These are phyloP conservation scores for Rhododendron vialii DNA, from an alignment of 148 eudicot genomes.

Conservation along the genomic window DNA sequence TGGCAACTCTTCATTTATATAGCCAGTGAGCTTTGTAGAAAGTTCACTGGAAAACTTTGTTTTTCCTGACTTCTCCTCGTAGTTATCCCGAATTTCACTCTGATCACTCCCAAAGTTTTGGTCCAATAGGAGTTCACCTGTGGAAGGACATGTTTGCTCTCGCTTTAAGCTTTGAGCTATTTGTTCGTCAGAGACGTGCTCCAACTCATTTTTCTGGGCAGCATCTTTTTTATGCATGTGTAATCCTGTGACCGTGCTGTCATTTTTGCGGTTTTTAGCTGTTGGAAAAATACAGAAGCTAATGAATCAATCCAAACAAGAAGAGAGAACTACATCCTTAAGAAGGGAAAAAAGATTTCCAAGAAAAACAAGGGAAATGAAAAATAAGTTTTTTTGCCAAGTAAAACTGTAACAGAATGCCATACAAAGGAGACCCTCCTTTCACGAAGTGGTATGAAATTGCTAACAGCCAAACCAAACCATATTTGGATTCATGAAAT, in stretches of 20 bases:
- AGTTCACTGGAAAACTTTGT: slow-evolving; percentile 14
- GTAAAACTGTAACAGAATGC: background rate
- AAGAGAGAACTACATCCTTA: background rate
- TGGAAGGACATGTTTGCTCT: slow-evolving; percentile 20
- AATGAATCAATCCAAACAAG: background rate
- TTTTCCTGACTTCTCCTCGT: slow-evolving; percentile 18
- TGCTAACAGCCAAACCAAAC: background rate
- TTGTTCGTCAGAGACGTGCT: slow-evolving; percentile 28
- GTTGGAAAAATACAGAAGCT: slow-evolving; percentile 20
- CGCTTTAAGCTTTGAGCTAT: slow-evolving; percentile 31
- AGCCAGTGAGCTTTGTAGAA: slow-evolving; percentile 9
- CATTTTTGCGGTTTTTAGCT: slow-evolving; percentile 49
- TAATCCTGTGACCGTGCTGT: slow-evolving; percentile 13
- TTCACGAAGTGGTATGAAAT: background rate
- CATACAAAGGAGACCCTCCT: background rate
- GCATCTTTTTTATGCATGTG: slow-evolving; percentile 15
- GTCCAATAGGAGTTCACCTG: slow-evolving; percentile 18
- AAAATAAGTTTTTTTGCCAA: background rate
- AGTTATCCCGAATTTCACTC: slow-evolving; percentile 11
- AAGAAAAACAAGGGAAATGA: background rate
- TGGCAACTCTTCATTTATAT: slow-evolving; percentile 15
- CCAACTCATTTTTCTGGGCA: slow-evolving; percentile 21
- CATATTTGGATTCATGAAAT: no score
- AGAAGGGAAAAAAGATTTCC: background rate
- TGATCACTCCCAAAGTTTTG: slow-evolving; percentile 17